Conservation (phyloP, 2,329 filamentous ascomycete species). For the Beauveria varroae region DNA sequence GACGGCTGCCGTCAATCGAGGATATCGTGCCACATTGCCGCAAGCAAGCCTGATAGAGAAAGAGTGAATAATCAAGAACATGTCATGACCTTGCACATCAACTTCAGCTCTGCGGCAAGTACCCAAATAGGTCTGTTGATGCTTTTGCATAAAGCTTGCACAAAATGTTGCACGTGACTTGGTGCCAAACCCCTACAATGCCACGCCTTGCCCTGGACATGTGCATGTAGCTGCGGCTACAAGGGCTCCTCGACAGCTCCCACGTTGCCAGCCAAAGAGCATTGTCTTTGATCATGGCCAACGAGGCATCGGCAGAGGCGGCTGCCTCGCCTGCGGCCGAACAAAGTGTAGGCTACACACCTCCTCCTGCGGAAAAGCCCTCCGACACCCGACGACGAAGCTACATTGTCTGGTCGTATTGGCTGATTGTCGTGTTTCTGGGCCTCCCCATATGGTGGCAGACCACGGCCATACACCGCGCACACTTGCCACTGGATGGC, state of each 20-base stretch:
- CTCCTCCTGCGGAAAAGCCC: conserved; percentile 69
- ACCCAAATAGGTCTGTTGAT: too few relatives aligned
- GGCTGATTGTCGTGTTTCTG: conserved; percentile 74
- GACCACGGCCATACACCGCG: conserved; percentile 88
- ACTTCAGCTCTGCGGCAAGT: background rate
- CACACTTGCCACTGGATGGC: conserved; percentile 69
- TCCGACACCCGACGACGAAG: conserved; percentile 63
- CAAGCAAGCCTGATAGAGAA: background rate
- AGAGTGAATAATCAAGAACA: too few relatives aligned
- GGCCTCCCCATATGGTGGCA: conserved; percentile 94
- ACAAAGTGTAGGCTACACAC: conserved; percentile 18
- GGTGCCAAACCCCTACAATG: background rate
- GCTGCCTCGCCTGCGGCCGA: background rate
- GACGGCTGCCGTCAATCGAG: background rate
- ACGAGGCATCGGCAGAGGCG: background rate
- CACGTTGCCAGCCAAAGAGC: background rate
- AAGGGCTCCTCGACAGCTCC: conserved; percentile 3
- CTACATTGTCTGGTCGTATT: conserved; percentile 79
- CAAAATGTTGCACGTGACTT: background rate
- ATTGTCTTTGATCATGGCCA: background rate
- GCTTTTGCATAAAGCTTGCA: background rate
- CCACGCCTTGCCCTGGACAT: background rate
- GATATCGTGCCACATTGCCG: background rate
- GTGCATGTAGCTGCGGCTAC: background rate
- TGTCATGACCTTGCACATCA: too few relatives aligned